Base-by-base conservation (phyloP, 306 rosid species). In the Prunus campanulata region DNA sequence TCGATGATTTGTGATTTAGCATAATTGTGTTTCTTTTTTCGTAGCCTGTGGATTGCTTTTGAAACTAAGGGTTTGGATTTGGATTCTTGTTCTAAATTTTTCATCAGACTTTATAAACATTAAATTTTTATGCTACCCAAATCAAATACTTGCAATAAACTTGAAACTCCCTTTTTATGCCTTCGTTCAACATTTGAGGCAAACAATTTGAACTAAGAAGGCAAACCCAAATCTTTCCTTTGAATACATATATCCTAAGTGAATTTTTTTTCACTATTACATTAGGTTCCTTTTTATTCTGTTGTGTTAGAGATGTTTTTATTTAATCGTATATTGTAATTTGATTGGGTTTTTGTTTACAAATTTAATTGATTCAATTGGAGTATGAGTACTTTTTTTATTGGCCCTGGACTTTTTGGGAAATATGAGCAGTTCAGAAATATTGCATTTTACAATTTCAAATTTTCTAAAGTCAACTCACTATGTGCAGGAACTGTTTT, bases 401-500 rank as follows among this genome's bases (percentile, higher is more conserved):
- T 3, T 3, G n/a, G 9, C 44, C n/a, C 0, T 66, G 19, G 51
- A 39, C 12, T 1, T 52, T 6, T 29, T 63, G 11, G 68, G 11
- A 44, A 42, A 8, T n/a, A n/a, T 49, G 39, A 20, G 11, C 29
- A 24, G 39, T 12, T 6, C 12, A 22, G 11, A 60, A 73, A 42
- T 51, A 66, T 73, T 46, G 1, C 11, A 39, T 25, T 52, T 72
- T 18, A 27, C 18, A 7, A 11, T 19, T 24, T 39, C 15, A 47
- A 44, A 0, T 47, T 54, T 25, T 32, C 72, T 69, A 22, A 74
- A 57, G 13, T 56, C 22, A 42, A 27, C 32, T 71, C 35, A 30
- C 35, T 54, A 1, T 74, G 59, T 76, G 79, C 89, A 96, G 99
- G 99, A 96, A 81, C 85, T 96, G 80, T 96, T 92, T 86, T 83